These are phyloP conservation scores for Tranzscheliella williamsii DNA, from an alignment of 1,284 basidiomycete species.

Conservation along the genomic window DNA sequence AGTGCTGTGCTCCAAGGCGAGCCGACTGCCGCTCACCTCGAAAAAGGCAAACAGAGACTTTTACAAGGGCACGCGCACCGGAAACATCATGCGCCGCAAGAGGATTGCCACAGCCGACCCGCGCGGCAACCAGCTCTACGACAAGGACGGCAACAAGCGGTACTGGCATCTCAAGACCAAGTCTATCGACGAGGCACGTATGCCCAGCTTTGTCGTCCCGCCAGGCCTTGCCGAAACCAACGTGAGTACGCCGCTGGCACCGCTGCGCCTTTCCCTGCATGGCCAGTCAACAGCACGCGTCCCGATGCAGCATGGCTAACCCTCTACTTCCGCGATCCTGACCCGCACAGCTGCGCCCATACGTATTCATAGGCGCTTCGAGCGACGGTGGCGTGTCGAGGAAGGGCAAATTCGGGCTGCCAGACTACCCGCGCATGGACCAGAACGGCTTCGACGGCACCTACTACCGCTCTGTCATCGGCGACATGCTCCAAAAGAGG, in stretches of 20 bases:
- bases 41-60: conserved; percentile 60
- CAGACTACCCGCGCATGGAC: conserved; percentile 50
- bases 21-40: conserved; percentile 55
- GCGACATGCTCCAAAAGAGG: conserved; percentile 40
- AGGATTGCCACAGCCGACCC: conserved; percentile 52
- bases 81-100: conserved; percentile 57
- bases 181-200: conserved; percentile 49
- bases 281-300: neutral
- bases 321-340: neutral
- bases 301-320: neutral
- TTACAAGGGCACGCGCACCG: conserved; percentile 59
- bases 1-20: conserved; percentile 50
- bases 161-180: conserved; percentile 54
- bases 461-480: conserved; percentile 49
- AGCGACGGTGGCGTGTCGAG: conserved; percentile 42
- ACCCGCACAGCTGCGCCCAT: conserved; percentile 44
- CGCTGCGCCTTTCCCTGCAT: neutral
- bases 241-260: too few species aligned
- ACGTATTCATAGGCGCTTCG: conserved; percentile 44
- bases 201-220: conserved; percentile 55
- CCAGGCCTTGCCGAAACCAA: conserved; percentile 54
- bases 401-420: conserved; percentile 41
- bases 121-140: conserved; percentile 46
- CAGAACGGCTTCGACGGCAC: conserved; percentile 45
- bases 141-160: conserved; percentile 34